Base-by-base conservation (phyloP, 176 grass and related monocot species). In the Paspalum vaginatum region DNA sequence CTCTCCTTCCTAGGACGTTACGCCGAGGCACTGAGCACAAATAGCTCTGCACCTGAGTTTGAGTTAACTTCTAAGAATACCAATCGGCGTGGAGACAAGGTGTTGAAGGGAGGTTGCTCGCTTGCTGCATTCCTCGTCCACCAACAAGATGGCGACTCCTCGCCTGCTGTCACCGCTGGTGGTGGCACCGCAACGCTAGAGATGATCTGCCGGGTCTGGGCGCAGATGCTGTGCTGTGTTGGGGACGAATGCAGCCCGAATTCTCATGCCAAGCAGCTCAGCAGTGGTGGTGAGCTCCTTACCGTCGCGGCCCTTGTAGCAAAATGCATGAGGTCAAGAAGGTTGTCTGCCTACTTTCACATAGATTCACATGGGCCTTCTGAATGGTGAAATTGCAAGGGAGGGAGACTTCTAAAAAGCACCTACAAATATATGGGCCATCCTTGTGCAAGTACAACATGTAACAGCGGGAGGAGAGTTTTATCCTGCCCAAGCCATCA, bases 121-220 rank as follows among this genome's bases (percentile, higher is more conserved):
- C 70, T 72, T 54, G 70, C 22, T 44, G 72, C 53, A 40, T 75
- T 75, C 72, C 72, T 75, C 53, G 25, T 75, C 38, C 16, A 75
- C 39, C 53, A n/a, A 4, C 72, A 75, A 44, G 38, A 25, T 11
- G 8, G 3, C 32, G 32, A 24, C n/a, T 22, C 55, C 20, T 75
- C 51, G 17, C 9, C 37, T 57, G 52, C 0, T 45, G 10, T 4
- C 6, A 27, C 18, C 53, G 22, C 44, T 2, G 44, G 8, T 9
- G 10, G 8, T 7, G 44, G 8, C 44, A 48, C 46, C 11, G 56
- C 9, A n/a, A 59, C 54, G 20, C 73, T 76, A 1, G 21, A 61
- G 21, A 43, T 76, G 73, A 45, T 76, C 55, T 41, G 53, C 21
- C 1, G 13, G n/a, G 73, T 61, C 12, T 76, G 54, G 73, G 73